Evolutionary conservation across 225 moss, liverwort and hornwort species (phyloP), one percentile per base, ranked within the genome.

Genomic region (Neckera pumila): DNA sequence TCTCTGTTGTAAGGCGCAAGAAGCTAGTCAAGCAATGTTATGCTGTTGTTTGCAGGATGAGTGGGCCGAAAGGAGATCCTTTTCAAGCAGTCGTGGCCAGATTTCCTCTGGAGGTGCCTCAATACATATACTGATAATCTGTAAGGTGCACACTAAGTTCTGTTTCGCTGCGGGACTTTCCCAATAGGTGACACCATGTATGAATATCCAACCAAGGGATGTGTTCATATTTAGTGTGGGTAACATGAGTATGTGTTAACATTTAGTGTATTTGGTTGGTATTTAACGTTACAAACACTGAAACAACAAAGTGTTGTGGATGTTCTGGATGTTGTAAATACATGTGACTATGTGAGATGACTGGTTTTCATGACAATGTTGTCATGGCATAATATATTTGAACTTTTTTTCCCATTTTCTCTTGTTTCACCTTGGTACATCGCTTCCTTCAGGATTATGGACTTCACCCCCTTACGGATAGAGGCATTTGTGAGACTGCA

Each of bases 31-130:
- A 56, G 63, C 86, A 77, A 27, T 76, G 47, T 83, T 40, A 40
- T 84, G 63, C 22, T 36, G n/a, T 82, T 86, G 63, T 40, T 88
- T 56, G 88, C 95, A 98, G 96, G 69, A 85, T 94, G 56, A 36
- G 15, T 69, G 86, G 21, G 30, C 95, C 88, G 60, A 73, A 87
- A 83, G 96, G 96, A 86, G 79, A 88, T 76, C 59, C 92, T 45
- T 98, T 98, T 64, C 90, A 71, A 87, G 98, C 92, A 31, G 84
- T 83, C 34, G 93, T 98, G 76, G 94, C 96, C 78, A 93, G 90
- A 51, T 95, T 95, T 88, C 94, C 94, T 65, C 83, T 98, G 90
- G 90, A 96, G 89, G 92, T 98, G 67, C 98, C 98, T 60, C 89
- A 92, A 80, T 98, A 93, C 80, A 96, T 98, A 87, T 96, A 93